A percentile compares a stretch with the other conserved stretches of the same genome.
phyloP scores from a whole-genome alignment of 208 protist species.

The Novymonas esmeraldas region DNA sequence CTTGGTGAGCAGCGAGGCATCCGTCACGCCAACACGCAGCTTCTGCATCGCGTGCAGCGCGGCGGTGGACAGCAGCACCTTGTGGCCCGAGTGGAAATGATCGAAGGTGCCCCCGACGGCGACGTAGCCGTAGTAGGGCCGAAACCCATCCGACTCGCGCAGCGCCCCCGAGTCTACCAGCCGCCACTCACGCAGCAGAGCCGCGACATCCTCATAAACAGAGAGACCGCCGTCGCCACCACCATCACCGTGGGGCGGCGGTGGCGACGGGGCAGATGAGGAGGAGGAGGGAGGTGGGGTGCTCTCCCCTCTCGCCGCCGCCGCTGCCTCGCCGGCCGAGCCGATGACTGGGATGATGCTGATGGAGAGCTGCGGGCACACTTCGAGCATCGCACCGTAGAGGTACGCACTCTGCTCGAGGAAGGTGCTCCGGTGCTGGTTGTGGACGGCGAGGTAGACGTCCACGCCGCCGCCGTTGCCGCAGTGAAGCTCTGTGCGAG shows the following conservation, averaged over 20 bases:
- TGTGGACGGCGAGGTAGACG: conserved; percentile 57
- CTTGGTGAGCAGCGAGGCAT: conserved; percentile 50
- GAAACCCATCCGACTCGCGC: conserved; percentile 40
- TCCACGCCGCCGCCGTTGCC: conserved; percentile 28
- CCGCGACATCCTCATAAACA: conserved; percentile 22
- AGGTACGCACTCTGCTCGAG: conserved; percentile 64
- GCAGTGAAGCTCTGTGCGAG: conserved; percentile 10
- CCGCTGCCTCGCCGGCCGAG: neutral
- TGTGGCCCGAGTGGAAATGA: conserved; percentile 88
- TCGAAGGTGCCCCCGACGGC: conserved; percentile 93
- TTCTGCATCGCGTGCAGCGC: conserved; percentile 58
- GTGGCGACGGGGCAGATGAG: neutral
- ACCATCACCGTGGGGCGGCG: neutral
- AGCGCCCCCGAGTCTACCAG: conserved; percentile 18
- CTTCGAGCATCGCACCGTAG: conserved; percentile 56
- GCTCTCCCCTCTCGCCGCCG: neutral
- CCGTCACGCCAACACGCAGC: conserved; percentile 78
- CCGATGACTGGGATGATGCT: conserved; percentile 61
- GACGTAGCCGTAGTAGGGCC: conserved; percentile 69
- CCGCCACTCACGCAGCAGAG: conserved; percentile 16
- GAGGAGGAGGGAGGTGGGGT: neutral
- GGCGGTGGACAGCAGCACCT: conserved; percentile 83
- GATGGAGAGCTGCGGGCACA: conserved; percentile 43
- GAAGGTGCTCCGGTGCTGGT: conserved; percentile 52
- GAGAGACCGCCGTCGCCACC: neutral